Percentiles rank a stretch among this genome's conserved stretches.
phyloP scores from a whole-genome alignment of 176 grass and related monocot species.

The Thalia dealbata region DNA sequence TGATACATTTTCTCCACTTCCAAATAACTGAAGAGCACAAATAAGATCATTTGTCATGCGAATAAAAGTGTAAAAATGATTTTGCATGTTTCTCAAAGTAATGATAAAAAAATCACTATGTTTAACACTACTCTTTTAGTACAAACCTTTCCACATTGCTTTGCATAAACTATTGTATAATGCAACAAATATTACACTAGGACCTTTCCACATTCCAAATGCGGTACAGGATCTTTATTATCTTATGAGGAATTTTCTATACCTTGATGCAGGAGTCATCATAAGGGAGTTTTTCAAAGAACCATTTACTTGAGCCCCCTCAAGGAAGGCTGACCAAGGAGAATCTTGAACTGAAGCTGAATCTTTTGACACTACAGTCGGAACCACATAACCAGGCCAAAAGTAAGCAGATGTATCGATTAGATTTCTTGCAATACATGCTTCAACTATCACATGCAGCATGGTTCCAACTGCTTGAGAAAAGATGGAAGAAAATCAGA shows the following conservation, averaged over 20 bases:
- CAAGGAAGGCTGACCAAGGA: constrained; percentile 84
- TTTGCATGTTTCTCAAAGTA: neutral
- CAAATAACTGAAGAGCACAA: constrained; percentile 37
- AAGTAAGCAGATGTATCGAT: constrained; percentile 83
- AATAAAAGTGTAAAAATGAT: neutral
- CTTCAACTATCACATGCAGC: constrained; percentile 93
- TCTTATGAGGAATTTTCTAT: neutral
- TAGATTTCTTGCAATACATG: constrained; percentile 90
- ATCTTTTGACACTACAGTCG: constrained; percentile 54
- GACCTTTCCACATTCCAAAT: neutral
- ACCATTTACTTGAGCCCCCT: constrained; percentile 60
- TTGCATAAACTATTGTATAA: too few species aligned
- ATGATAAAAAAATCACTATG: too few species aligned
- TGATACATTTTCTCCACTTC: constrained; percentile 82
- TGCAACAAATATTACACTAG: too few species aligned
- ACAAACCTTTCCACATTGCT: too few species aligned
- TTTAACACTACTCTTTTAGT: too few species aligned
- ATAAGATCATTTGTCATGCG: constrained; percentile 17
- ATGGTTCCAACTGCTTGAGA: constrained; percentile 76
- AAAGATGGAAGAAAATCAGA: constrained; percentile 6
- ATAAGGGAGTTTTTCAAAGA: constrained; percentile 69
- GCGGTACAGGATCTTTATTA: neutral
- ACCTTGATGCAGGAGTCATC: constrained; percentile 82
- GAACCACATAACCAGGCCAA: constrained; percentile 76
- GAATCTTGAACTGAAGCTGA: constrained; percentile 57